Conservation (phyloP, 83 land plant species). For the Picea abies region DNA sequence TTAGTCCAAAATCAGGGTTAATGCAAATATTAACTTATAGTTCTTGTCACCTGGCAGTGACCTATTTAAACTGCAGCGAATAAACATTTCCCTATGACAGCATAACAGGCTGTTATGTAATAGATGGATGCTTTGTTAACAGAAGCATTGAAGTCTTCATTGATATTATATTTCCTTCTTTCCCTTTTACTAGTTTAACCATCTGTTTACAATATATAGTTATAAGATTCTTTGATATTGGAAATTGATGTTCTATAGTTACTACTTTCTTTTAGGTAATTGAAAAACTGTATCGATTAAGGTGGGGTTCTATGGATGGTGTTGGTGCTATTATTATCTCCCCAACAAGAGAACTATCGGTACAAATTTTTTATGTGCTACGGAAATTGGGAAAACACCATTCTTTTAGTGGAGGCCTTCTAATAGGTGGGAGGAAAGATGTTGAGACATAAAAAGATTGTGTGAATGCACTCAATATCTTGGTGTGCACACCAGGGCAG, state of each 20-base stretch:
- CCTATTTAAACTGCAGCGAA: neutral
- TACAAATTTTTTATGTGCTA: constrained; percentile 88
- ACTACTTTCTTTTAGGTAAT: constrained; percentile 54
- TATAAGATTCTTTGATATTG: neutral
- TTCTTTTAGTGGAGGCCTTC: constrained; percentile 86
- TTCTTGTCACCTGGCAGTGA: neutral
- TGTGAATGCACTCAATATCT: constrained; percentile 75
- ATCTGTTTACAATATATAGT: neutral
- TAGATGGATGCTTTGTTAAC: neutral
- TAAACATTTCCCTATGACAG: neutral
- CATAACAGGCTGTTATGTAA: neutral
- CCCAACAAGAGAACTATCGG: constrained; percentile 93
- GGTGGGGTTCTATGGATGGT: constrained; percentile 91
- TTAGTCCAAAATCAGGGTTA: neutral
- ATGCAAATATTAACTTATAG: too few relatives aligned
- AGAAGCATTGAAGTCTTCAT: neutral
- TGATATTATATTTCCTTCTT: neutral
- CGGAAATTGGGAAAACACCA: constrained; percentile 86
- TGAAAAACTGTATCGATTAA: constrained; percentile 80
- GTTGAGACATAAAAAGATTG: constrained; percentile 82
- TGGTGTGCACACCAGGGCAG: constrained; percentile 97
- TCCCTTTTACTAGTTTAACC: neutral
- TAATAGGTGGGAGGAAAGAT: constrained; percentile 95
- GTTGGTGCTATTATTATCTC: constrained; percentile 94
- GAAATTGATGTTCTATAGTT: neutral